Conservation (phyloP, 257 asterid genomes). For the Plantago ovata region DNA sequence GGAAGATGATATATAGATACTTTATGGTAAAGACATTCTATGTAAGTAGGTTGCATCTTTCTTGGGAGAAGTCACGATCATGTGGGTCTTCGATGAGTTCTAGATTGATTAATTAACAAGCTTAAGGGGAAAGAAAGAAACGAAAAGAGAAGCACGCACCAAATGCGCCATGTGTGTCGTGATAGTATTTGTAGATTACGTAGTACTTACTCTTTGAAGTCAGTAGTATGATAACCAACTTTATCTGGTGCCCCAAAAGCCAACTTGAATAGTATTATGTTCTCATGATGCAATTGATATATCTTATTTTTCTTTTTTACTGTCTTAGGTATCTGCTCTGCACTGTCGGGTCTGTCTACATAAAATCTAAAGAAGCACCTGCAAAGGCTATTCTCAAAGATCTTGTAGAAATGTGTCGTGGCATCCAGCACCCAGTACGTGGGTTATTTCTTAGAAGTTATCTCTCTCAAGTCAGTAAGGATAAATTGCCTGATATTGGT, state of each 20-base stretch:
- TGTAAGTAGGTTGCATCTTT: too few relatives aligned
- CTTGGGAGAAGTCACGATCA: too few relatives aligned
- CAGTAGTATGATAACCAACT: too few relatives aligned
- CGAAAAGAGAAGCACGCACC: too few relatives aligned
- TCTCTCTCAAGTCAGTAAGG: constrained; percentile 97
- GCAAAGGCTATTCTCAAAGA: constrained; percentile 97
- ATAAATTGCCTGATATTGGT: constrained; percentile 93
- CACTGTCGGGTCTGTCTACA: constrained; percentile 94
- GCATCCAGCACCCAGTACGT: constrained; percentile 93
- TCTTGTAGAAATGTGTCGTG: constrained; percentile 99
- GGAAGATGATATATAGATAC: too few relatives aligned
- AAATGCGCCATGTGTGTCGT: too few relatives aligned
- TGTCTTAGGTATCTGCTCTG: constrained; percentile 79
- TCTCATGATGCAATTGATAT: neutral
- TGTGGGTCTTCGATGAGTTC: too few relatives aligned
- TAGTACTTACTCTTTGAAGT: too few relatives aligned
- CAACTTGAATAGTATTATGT: constrained; percentile 1
- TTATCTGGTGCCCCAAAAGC: neutral
- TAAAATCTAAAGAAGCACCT: constrained; percentile 97
- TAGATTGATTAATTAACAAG: neutral
- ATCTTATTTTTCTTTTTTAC: constrained; percentile 21
- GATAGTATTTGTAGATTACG: too few relatives aligned
- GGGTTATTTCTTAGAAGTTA: constrained; percentile 96
- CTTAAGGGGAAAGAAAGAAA: too few relatives aligned
- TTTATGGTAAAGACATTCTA: too few relatives aligned